These are phyloP conservation scores for Kalmusia sp. DNA, from an alignment of 2,329 filamentous ascomycete species.

Conservation along the genomic window DNA sequence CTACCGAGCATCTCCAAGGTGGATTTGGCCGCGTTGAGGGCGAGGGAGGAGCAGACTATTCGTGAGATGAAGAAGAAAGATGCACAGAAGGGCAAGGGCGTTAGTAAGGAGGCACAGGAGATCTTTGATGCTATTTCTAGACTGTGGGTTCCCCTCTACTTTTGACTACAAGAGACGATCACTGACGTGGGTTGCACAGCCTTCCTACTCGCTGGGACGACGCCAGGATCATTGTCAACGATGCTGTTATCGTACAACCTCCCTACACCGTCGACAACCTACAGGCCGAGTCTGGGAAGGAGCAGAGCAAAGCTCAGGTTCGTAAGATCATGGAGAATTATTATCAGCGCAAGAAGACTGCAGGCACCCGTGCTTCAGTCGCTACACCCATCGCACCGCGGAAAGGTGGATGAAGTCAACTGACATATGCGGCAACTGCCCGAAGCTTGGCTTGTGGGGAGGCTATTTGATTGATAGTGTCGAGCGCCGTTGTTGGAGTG, in stretches of 20 bases:
- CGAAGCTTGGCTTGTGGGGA: slow-evolving; percentile 14
- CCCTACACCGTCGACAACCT: slow-evolving; percentile 67
- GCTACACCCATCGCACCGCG: slow-evolving; percentile 39
- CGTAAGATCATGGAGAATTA: slow-evolving; percentile 55
- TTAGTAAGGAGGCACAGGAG: slow-evolving; percentile 67
- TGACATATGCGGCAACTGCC: background rate
- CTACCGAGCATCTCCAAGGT: slow-evolving; percentile 58
- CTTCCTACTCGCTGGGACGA: slow-evolving; percentile 67
- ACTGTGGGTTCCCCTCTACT: slow-evolving; percentile 53
- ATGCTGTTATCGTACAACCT: slow-evolving; percentile 64
- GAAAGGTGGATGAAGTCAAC: slow-evolving; percentile 32
- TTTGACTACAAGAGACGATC: background rate
- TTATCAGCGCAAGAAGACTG: slow-evolving; percentile 51
- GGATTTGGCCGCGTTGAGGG: slow-evolving; percentile 61
- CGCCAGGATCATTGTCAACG: slow-evolving; percentile 65
- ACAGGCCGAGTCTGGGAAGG: slow-evolving; percentile 51
- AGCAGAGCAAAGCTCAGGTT: slow-evolving; percentile 50
- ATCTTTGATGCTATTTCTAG: slow-evolving; percentile 68
- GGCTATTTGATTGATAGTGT: background rate
- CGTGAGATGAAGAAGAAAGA: slow-evolving; percentile 64
- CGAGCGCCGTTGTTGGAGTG: background rate
- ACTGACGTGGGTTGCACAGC: slow-evolving; percentile 24
- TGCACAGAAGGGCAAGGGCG: slow-evolving; percentile 65
- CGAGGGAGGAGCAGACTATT: slow-evolving; percentile 63
- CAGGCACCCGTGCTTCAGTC: slow-evolving; percentile 29